Conservation (phyloP, 208 protist genomes). For the Trypanosoma melophagium region DNA sequence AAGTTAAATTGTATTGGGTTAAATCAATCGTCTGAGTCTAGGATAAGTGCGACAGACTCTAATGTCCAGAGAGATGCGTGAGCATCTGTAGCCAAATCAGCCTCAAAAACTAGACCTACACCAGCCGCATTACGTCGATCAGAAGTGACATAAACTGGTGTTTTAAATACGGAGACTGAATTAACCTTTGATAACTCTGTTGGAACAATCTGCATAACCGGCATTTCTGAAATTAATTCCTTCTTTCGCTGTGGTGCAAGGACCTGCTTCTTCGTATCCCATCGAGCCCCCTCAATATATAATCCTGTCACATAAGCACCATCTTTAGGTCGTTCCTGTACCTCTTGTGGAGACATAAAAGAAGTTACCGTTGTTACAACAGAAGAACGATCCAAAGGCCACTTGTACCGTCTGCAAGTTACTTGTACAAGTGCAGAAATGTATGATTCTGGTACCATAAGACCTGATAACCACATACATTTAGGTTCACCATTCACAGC, state of each 20-base stretch:
- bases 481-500: slow-evolving; percentile 93
- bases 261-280: slow-evolving; percentile 87
- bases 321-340: slow-evolving; percentile 79
- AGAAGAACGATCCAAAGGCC: slow-evolving; percentile 97
- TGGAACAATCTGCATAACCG: slow-evolving; percentile 97
- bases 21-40: slow-evolving; percentile 91
- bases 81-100: slow-evolving; percentile 91
- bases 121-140: slow-evolving; percentile 96
- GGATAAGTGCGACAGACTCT: slow-evolving; percentile 94
- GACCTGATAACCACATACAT: slow-evolving; percentile 98
- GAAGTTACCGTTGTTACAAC: slow-evolving; percentile 95
- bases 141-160: slow-evolving; percentile 98
- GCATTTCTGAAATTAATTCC: slow-evolving; percentile 95
- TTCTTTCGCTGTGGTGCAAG: slow-evolving; percentile 94
- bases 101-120: slow-evolving; percentile 98
- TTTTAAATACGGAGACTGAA: slow-evolving; percentile 93
- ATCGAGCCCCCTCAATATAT: slow-evolving; percentile 97
- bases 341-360: slow-evolving; percentile 65
- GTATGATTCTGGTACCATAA: slow-evolving; percentile 99
- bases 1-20: slow-evolving; percentile 4
- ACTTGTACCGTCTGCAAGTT: slow-evolving; percentile 96
- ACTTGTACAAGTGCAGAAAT: slow-evolving; percentile 98
- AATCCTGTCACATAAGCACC: slow-evolving; percentile 97
- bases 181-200: slow-evolving; percentile 95
- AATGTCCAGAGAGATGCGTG: slow-evolving; percentile 96